A percentile compares a stretch with the other conserved stretches of the same genome.
phyloP scores from a whole-genome alignment of 2,329 filamentous ascomycete genomes.

The Colletotrichum sp. region DNA sequence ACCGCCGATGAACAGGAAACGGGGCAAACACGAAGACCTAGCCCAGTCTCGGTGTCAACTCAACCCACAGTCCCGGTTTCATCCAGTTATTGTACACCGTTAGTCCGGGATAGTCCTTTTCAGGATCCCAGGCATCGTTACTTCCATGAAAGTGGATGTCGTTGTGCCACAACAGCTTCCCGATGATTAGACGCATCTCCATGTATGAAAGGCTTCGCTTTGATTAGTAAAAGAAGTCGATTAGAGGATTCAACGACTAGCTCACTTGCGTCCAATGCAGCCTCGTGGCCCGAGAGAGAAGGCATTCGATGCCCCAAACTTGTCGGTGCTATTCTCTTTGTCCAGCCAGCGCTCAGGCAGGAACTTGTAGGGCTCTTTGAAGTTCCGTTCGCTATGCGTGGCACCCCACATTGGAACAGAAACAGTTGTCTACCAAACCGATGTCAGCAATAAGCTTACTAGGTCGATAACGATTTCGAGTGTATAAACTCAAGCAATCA shows the following conservation, averaged over 20 bases:
- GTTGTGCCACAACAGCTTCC: background rate
- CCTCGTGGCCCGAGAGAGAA: background rate
- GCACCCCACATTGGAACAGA: slow-evolving; percentile 10
- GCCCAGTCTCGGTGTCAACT: background rate
- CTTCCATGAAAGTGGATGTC: background rate
- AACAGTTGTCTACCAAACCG: background rate
- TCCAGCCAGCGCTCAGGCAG: background rate
- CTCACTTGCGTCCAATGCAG: background rate
- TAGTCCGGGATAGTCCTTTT: background rate
- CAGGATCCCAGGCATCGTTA: background rate
- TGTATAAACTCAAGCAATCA: too few relatives aligned
- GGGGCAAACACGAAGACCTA: background rate
- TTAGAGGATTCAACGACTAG: too few relatives aligned
- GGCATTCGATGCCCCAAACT: background rate
- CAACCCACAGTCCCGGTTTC: background rate
- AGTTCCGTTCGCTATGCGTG: slow-evolving; percentile 20
- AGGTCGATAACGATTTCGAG: background rate
- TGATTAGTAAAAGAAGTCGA: background rate
- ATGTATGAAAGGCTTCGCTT: background rate
- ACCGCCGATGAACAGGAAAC: background rate
- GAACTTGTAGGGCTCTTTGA: slow-evolving; percentile 39
- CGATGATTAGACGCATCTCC: background rate
- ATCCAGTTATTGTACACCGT: background rate
- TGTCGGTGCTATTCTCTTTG: background rate
- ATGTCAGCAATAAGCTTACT: background rate